Percentiles rank a stretch among this genome's conserved stretches.
phyloP scores from a whole-genome alignment of 75 land plant genomes.

The Sequoia sempervirens region DNA sequence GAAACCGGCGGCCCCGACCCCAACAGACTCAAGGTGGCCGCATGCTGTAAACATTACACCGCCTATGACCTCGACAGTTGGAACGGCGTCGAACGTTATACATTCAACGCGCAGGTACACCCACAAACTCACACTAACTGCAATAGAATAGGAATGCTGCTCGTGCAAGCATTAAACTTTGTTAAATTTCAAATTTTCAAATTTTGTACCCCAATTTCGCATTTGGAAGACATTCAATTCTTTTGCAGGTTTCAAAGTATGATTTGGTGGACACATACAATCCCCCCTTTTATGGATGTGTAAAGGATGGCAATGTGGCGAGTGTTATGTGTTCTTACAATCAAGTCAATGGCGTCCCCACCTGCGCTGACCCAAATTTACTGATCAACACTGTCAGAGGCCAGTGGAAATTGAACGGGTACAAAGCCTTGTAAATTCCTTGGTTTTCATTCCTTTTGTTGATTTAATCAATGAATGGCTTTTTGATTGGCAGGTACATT shows the following conservation, averaged over 20 bases:
- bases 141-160: too few species aligned
- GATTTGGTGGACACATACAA: constrained; percentile 85
- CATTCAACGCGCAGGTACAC: constrained; percentile 69
- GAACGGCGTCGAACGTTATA: constrained; percentile 64
- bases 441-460: not conserved
- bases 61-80: constrained; percentile 89
- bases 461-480: not conserved
- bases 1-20: constrained; percentile 26
- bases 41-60: constrained; percentile 86
- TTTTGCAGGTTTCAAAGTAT: constrained; percentile 70
- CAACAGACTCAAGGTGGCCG: constrained; percentile 55
- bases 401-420: constrained; percentile 84
- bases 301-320: constrained; percentile 65
- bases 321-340: constrained; percentile 99
- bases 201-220: not conserved
- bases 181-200: not conserved
- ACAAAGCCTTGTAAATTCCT: not conserved
- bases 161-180: not conserved
- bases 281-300: not conserved
- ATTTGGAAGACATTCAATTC: too few species aligned
- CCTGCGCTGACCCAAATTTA: constrained; percentile 74
- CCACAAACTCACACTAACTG: not conserved
- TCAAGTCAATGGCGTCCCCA: constrained; percentile 88
- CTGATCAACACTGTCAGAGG: constrained; percentile 55
- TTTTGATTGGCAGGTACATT: constrained; percentile 58